Evolutionary conservation across 2,329 filamentous ascomycete species (phyloP).

Genomic region (Albifimbria verrucaria): DNA sequence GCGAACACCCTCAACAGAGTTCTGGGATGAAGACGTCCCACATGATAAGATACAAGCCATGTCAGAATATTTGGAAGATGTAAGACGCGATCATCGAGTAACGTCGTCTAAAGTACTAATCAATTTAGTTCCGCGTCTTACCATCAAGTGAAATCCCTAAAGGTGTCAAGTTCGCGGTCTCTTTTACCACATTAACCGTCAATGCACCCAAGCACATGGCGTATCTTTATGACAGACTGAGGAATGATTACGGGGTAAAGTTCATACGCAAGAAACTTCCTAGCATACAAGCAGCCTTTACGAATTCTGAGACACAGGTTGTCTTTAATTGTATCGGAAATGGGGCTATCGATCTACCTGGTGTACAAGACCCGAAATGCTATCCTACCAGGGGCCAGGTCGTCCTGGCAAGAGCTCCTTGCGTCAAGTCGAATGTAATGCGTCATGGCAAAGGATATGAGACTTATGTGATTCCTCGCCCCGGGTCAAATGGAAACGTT

Average conservation of each 20-base stretch:
- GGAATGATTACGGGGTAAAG: constrained; percentile 21
- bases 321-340: constrained; percentile 31
- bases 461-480: constrained; percentile 34
- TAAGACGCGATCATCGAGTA: constrained; percentile 13
- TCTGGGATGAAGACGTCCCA: constrained; percentile 33
- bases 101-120: not conserved
- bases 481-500: constrained; percentile 26
- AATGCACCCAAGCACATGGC: constrained; percentile 32
- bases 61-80: constrained; percentile 33
- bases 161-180: constrained; percentile 27
- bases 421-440: constrained; percentile 30
- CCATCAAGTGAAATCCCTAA: constrained; percentile 21
- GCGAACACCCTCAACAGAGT: constrained; percentile 32
- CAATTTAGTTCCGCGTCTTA: constrained; percentile 23
- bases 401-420: constrained; percentile 27
- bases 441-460: constrained; percentile 31
- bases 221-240: constrained; percentile 20
- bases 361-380: constrained; percentile 30
- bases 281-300: constrained; percentile 19
- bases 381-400: constrained; percentile 36
- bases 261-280: constrained; percentile 22
- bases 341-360: constrained; percentile 25
- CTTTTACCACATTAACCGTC: constrained; percentile 29
- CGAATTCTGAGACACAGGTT: constrained; percentile 17
- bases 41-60: constrained; percentile 35